Base-by-base conservation (phyloP, 352 stramenopile species). In the Phytophthora pluvialis region DNA sequence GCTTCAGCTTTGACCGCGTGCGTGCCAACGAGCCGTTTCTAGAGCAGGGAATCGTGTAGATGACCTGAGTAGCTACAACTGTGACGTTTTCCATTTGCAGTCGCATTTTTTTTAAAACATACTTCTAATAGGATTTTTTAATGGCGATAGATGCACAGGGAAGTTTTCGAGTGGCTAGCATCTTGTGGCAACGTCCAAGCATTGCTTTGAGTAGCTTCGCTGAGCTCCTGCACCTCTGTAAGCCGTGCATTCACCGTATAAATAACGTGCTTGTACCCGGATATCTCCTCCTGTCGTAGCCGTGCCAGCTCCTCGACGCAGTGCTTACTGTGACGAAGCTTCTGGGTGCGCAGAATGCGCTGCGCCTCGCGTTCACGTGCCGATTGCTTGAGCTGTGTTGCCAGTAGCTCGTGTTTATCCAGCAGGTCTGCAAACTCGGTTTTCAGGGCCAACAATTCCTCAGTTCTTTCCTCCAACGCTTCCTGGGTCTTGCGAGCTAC, bases 41-140 rank as follows among this genome's bases (percentile, higher is more conserved):
- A 25, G 86, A 94, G 62, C 80, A 86, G 44, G 78, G 76, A 46
- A 92, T 94, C 38, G 86, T 94, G 43, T 94, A 89, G 65, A 54
- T 48, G 36, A 32, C 39, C 21, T 21, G 13, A 54, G 21, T 55
- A 31, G 46, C 18, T 52, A 7, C 35, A 61, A 51, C 16, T 12
- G 48, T 55, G 32, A 33, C 28, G 48, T 60, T 50, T 65, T 60
- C 35, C 31, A 48, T 39, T 18, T 46, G 21, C 39, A 52, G 26
- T 21, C 21, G 21, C 21, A 21, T 21, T 21, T 21, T 21, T 21
- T 21, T 21, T 21, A 21, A 21, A 21, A 21, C 21, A 21, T 21
- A 21, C 21, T 21, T 21, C 21, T 21, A 21, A 21, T 21, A 21
- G 21, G 44, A 67, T 50, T 49, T 45, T 66, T 65, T 77, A 90